These are phyloP conservation scores for Cladophialophora chaetospira DNA, from an alignment of 2,329 filamentous ascomycete genomes.

Conservation along the genomic window DNA sequence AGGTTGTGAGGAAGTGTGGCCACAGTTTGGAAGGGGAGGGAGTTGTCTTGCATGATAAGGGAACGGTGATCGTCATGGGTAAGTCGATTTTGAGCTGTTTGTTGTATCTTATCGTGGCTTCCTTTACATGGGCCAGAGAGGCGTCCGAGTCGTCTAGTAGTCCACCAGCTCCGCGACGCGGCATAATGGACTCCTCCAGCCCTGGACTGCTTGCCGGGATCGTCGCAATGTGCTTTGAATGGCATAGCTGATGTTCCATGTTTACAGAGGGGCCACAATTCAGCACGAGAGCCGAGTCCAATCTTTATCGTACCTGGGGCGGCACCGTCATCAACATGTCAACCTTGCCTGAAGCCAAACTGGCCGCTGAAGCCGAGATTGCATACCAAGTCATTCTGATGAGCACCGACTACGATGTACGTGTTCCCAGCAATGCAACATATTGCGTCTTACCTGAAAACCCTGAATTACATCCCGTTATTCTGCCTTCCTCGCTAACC, in stretches of 20 bases:
- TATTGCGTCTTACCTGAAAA: too few species aligned
- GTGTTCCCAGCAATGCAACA: constrained; percentile 8
- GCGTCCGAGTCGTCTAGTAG: too few species aligned
- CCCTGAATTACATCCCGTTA: neutral
- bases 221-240: too few species aligned
- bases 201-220: too few species aligned
- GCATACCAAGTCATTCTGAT: constrained; percentile 99
- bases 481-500: neutral
- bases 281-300: constrained; percentile 90
- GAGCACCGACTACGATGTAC: constrained; percentile 88
- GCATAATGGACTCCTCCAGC: too few species aligned
- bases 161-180: too few species aligned
- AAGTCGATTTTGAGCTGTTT: too few species aligned
- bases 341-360: constrained; percentile 89
- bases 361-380: constrained; percentile 93
- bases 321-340: constrained; percentile 99
- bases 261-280: constrained; percentile 86
- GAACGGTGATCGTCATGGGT: constrained; percentile 91
- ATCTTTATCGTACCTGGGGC: constrained; percentile 93
- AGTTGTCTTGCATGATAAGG: constrained; percentile 78
- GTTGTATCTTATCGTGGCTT: too few species aligned
- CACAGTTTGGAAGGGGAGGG: constrained; percentile 77
- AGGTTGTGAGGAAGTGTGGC: constrained; percentile 77
- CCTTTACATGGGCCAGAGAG: too few species aligned
- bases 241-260: too few species aligned